Evolutionary conservation across 2,329 filamentous ascomycete genomes (phyloP), one percentile per base, ranked within the genome.

Genomic region (Hypoxylon sp.): DNA sequence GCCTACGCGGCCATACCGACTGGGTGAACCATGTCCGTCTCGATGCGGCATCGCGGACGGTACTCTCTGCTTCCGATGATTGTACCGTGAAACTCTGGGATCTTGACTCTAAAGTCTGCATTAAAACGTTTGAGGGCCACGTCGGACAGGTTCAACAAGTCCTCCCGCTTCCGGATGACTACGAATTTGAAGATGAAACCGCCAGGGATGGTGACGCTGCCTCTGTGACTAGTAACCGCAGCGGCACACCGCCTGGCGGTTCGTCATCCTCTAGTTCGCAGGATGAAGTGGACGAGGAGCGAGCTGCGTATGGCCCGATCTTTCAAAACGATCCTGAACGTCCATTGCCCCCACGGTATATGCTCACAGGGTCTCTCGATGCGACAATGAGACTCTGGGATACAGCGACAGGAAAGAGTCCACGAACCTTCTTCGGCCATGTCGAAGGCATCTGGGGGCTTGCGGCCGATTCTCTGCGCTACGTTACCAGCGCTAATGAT

Each of bases 11-110:
- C 7, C 96, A 99, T 78, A 89, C 86, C 0, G 94, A 98, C 79
- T 98, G 95, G 93, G 94, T 99, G 75, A 99, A 99, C 80, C 91
- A 93, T n/a, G 95, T 98, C 32, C 91, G 92, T 72, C 88, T 99
- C 39, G 94, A 99, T 78, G 87, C 90, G 0, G 82, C 87, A 1
- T 97, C 93, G 8, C 90, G 93, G 13, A 98, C 94, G 0, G 86
- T 98, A 2, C 92, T 98, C 76, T 97, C 95, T 0, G 94, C 94
- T 1, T 98, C 94, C 0, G 96, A 99, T 77, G 96, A 99, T 79
- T 91, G 93, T 76, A 96, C 92, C 0, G 89, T 97, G 72, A 93
- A 94, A 74, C 85, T 99, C 1, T 98, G 95, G 95, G 95, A 98
- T 75, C 85, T 99, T 37, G 93, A 98, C 76, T 93, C 92, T 1